Evolutionary conservation across 2,329 filamentous ascomycete genomes (phyloP).

Genomic region (Ophiocordyceps robertsii): DNA sequence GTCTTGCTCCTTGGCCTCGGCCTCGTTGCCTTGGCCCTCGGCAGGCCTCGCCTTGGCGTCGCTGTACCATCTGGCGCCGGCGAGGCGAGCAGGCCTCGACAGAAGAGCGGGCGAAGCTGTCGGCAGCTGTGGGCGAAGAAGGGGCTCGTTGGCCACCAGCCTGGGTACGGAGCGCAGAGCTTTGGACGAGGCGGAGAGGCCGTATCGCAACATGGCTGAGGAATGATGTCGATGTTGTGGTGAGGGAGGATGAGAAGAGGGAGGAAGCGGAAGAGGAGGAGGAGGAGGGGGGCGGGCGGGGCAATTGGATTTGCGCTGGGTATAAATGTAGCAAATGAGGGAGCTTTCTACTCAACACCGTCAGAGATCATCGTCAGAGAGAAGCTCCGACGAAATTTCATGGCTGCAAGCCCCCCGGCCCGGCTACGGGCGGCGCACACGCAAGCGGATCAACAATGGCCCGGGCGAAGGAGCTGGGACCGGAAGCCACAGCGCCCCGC

Average conservation of each 20-base stretch:
- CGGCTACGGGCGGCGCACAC: conserved; percentile 2
- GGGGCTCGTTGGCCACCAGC: conserved; percentile 19
- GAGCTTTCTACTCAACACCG: background rate
- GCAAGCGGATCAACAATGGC: conserved; percentile 5
- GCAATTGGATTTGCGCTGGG: background rate
- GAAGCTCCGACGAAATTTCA: conserved; percentile 15
- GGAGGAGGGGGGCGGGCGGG: conserved; percentile 1
- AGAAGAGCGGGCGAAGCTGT: conserved; percentile 19
- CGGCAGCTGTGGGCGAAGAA: conserved; percentile 24
- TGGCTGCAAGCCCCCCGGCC: conserved; percentile 1
- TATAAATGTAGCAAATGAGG: too few relatives aligned
- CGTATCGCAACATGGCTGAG: conserved; percentile 31
- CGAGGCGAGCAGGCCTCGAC: conserved; percentile 21
- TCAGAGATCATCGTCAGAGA: conserved; percentile 2
- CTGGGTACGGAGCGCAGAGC: conserved; percentile 27
- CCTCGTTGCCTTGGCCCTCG: conserved; percentile 1
- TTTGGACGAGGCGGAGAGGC: conserved; percentile 27
- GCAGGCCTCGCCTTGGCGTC: conserved; percentile 25
- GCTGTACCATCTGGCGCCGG: conserved; percentile 33
- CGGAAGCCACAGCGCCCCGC: background rate
- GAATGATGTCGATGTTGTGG: background rate
- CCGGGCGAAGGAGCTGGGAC: background rate
- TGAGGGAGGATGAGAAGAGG: background rate
- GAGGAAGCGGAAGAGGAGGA: conserved; percentile 2
- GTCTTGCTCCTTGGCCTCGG: conserved; percentile 10